Evolutionary conservation across 495 filamentous ascomycete genomes (phyloP), one percentile per base, ranked within the genome.

Genomic region (Tuber borchii): DNA sequence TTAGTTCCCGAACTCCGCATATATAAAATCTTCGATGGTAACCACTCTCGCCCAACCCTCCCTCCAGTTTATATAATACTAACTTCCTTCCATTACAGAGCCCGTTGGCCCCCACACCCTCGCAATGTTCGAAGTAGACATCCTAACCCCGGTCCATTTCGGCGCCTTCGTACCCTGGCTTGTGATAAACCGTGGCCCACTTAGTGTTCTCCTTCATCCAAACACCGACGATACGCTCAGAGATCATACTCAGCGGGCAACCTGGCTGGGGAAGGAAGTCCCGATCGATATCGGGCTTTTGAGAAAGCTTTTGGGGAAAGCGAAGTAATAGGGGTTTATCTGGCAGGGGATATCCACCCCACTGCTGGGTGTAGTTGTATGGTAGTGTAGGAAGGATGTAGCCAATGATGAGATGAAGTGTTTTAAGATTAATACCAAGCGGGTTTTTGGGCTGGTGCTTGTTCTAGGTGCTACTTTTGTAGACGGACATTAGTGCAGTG

Each of bases 91-190:
- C 26, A 0, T 22, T 48, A 19, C 22, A 74, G 78, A 85, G 56
- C 93, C 93, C 4, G 82, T 97, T 9, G 94, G 94, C 0, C 94
- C 94, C 3, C 94, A 97, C 80, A 90, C 91, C 0, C 84, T 93
- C 0, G 92, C 89, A 69, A 97, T 97, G 94, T 93, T 97, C 78
- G 94, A 97, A 83, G 94, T 97, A 22, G 95, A 95, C 77, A 51
- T 97, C 42, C 92, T 94, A 83, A 93, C 90, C 0, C 94, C 94
- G 0, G 89, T 89, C 8, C 92, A 97, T 83, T 95, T 97, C 79
- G 93, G 93, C 4, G 94, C 93, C 0, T 95, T 97, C 78, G 83
- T 97, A 34, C 77, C 80, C 5, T 97, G 94, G 94, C 85, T 97
- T 68, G 87, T 93, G 40, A 90, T 97, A 74, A 90, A 94, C 81